phyloP scores from a whole-genome alignment of 441 rosid genomes.

The Croton setiger region DNA sequence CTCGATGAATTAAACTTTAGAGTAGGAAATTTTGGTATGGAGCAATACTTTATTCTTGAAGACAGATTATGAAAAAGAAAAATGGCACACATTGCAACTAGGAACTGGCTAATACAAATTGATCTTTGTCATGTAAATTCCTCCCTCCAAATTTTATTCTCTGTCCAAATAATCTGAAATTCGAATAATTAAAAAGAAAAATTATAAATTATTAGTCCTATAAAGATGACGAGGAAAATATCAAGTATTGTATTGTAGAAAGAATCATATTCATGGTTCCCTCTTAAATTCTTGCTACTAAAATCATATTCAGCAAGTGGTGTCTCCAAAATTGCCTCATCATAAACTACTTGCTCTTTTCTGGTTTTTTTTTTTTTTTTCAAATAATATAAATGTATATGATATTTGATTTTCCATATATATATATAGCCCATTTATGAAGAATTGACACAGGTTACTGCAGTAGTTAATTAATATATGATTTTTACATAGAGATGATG shows the following conservation, averaged over 20 bases:
- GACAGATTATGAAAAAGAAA: too few relatives aligned
- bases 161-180: not conserved
- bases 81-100: too few relatives aligned
- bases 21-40: too few relatives aligned
- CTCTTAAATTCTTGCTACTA: not conserved
- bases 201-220: not conserved
- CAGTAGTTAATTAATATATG: not conserved
- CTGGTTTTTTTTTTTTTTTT: not conserved
- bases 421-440: too few relatives aligned
- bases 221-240: too few relatives aligned
- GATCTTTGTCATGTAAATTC: too few relatives aligned
- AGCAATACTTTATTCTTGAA: too few relatives aligned
- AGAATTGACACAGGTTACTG: too few relatives aligned
- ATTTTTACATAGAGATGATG: too few relatives aligned
- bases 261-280: slow-evolving; percentile 4
- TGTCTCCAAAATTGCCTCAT: not conserved
- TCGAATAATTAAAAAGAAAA: not conserved
- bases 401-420: not conserved
- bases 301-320: not conserved
- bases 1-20: too few relatives aligned
- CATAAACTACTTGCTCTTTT: not conserved
- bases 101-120: too few relatives aligned
- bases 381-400: not conserved
- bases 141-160: too few relatives aligned
- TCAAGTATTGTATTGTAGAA: not conserved